These are phyloP conservation scores for Nannizziopsis arthrosporioides DNA, from an alignment of 2,329 filamentous ascomycete genomes.

Conservation along the genomic window DNA sequence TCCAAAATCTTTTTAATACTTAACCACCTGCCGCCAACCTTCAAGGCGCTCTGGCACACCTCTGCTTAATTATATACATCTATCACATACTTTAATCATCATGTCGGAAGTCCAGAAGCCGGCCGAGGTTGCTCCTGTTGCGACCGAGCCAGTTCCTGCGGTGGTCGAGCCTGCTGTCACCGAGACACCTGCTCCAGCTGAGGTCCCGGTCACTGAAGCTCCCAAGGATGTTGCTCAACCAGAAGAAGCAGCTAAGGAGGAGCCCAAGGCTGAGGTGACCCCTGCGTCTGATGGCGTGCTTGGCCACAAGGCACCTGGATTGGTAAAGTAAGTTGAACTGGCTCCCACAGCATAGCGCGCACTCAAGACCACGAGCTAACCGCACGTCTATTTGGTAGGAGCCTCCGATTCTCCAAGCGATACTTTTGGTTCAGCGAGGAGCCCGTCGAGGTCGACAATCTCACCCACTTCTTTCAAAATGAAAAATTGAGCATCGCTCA, in stretches of 20 bases:
- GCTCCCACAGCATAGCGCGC: too few relatives aligned
- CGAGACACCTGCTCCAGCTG: conserved; percentile 26
- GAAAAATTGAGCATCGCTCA: conserved; percentile 76
- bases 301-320: conserved; percentile 78
- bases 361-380: conserved; percentile 11
- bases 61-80: conserved; percentile 17
- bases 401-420: conserved; percentile 82
- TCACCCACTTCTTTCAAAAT: conserved; percentile 66
- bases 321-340: conserved; percentile 63
- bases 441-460: conserved; percentile 59
- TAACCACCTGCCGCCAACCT: neutral
- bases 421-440: conserved; percentile 80
- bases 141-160: conserved; percentile 15
- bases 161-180: conserved; percentile 20
- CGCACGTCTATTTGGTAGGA: conserved; percentile 41
- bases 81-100: conserved; percentile 27
- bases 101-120: conserved; percentile 68
- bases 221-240: conserved; percentile 24
- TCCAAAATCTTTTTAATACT: conserved; percentile 5
- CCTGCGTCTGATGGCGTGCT: conserved; percentile 73
- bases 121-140: conserved; percentile 41
- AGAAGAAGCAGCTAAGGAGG: conserved; percentile 27
- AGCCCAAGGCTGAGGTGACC: conserved; percentile 36
- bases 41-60: conserved; percentile 6
- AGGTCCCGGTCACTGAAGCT: conserved; percentile 27